phyloP scores from a whole-genome alignment of 768 basidiomycete species.

The Lepiota venenata region DNA sequence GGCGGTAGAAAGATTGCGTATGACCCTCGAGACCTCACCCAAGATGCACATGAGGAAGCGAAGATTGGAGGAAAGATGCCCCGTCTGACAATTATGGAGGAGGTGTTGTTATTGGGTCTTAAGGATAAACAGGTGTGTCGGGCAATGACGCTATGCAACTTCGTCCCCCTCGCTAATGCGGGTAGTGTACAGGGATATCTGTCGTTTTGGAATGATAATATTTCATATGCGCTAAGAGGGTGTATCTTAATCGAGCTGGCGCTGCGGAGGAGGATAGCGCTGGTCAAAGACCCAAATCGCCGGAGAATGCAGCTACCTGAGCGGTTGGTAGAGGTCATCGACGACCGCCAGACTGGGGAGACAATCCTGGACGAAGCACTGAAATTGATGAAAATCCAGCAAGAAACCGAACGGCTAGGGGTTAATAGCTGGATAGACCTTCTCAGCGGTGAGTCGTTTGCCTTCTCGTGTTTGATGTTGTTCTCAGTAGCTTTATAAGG shows the following conservation, averaged over 20 bases:
- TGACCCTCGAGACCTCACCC: conserved; percentile 85
- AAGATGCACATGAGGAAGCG: conserved; percentile 61
- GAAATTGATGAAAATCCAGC: conserved; percentile 89
- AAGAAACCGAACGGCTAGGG: conserved; percentile 69
- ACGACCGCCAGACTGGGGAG: conserved; percentile 91
- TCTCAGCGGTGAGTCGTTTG: conserved; percentile 69
- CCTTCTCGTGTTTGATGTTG: background rate
- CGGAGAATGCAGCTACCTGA: conserved; percentile 74
- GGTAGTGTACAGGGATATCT: conserved; percentile 64
- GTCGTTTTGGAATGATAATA: conserved; percentile 99
- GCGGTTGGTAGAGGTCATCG: conserved; percentile 85
- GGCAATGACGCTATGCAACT: no score
- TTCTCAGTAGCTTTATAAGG: conserved; percentile 34
- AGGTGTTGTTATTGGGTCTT: conserved; percentile 87
- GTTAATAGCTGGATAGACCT: conserved; percentile 95
- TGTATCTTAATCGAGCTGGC: conserved; percentile 98
- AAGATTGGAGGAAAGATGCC: conserved; percentile 73
- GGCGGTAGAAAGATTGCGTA: conserved; percentile 88
- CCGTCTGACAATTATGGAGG: conserved; percentile 92
- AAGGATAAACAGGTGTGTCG: conserved; percentile 90
- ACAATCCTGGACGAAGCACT: conserved; percentile 95
- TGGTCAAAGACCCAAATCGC: conserved; percentile 81
- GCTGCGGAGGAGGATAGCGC: conserved; percentile 88
- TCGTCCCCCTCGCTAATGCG: background rate
- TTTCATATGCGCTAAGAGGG: conserved; percentile 97